phyloP scores from a whole-genome alignment of 805 yeast species.

The Nakazawaea anatomiae region DNA sequence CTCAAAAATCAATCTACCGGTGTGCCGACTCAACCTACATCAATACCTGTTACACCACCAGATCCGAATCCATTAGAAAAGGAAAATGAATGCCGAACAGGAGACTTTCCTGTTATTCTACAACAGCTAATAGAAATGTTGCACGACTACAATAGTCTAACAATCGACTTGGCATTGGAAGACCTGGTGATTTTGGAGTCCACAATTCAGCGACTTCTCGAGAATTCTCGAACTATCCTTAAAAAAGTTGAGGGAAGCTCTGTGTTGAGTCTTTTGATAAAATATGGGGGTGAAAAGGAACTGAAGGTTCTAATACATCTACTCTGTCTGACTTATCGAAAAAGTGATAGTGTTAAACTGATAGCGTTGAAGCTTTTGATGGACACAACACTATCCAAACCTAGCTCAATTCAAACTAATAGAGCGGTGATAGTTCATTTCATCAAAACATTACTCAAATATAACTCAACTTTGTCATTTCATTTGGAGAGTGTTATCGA shows the following conservation, averaged over 20 bases:
- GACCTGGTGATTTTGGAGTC: constrained; percentile 7
- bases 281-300: background rate
- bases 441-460: background rate
- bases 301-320: constrained; percentile 1
- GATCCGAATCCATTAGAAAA: no score
- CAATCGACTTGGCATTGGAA: background rate
- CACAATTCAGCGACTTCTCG: background rate
- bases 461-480: background rate
- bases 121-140: background rate
- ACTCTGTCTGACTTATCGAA: background rate
- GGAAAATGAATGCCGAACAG: background rate
- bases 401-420: background rate
- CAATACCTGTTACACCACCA: background rate
- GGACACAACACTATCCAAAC: background rate
- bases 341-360: background rate
- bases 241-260: background rate
- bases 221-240: background rate
- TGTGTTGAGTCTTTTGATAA: background rate
- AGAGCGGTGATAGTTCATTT: background rate
- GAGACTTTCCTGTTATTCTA: background rate
- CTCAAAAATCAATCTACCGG: background rate
- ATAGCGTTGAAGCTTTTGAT: constrained; percentile 2
- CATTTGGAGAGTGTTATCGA: background rate
- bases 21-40: background rate
- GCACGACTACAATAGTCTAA: background rate